A percentile compares a stretch with the other conserved stretches of the same genome.
Evolutionary conservation across 139 green algal genomes (phyloP).

Genomic region (Asterochloris erici): DNA sequence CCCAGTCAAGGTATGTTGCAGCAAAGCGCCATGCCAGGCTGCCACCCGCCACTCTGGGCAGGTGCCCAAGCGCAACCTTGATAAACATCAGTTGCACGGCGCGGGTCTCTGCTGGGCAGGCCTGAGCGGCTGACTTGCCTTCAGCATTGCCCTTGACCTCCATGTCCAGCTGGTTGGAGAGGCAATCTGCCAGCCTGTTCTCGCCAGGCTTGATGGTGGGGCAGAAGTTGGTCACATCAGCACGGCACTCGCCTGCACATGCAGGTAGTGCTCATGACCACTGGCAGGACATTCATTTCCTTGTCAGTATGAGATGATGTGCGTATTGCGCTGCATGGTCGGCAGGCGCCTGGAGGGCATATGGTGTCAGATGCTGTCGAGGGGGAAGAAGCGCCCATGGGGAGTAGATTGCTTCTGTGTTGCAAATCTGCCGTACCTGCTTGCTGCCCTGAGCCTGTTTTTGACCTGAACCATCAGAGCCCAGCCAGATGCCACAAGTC

Average conservation of each 20-base stretch:
- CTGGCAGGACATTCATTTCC: background rate
- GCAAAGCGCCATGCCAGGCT: background rate
- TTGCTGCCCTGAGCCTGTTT: no score
- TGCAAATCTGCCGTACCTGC: no score
- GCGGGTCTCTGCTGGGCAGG: no score
- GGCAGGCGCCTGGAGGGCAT: background rate
- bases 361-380: background rate
- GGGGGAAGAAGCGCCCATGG: no score
- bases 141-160: conserved; percentile 34
- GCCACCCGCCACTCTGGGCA: background rate
- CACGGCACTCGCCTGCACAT: conserved; percentile 55
- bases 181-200: conserved; percentile 54
- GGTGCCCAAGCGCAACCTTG: background rate
- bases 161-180: conserved; percentile 55
- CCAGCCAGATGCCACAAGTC: background rate
- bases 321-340: no score
- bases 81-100: background rate
- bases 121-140: background rate
- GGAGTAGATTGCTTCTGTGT: no score
- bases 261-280: background rate
- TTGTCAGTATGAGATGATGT: no score
- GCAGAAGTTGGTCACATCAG: conserved; percentile 64
- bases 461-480: no score
- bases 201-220: conserved; percentile 48
- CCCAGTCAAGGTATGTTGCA: background rate